A percentile compares a stretch with the other conserved stretches of the same genome.
Evolutionary conservation across 495 filamentous ascomycete species (phyloP).

Genomic region (Neurospora africana): DNA sequence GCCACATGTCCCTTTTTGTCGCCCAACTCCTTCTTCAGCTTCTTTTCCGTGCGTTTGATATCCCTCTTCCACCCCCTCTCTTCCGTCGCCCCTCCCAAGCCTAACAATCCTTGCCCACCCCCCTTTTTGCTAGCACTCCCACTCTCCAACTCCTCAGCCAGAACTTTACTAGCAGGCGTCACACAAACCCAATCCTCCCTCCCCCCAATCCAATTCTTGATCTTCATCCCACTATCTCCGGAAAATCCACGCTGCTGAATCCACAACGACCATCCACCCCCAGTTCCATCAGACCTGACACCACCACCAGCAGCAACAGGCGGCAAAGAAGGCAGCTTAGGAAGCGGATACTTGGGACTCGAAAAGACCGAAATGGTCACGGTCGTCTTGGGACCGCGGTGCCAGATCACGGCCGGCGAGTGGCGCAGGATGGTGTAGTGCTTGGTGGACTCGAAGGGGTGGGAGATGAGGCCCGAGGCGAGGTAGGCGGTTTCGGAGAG

Average conservation of each 20-base stretch:
- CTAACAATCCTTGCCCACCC: neutral
- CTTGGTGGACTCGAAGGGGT: conserved; percentile 52
- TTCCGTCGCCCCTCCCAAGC: neutral
- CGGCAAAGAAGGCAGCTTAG: conserved; percentile 21
- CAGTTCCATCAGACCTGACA: neutral
- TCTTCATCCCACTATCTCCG: conserved; percentile 56
- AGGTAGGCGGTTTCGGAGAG: conserved; percentile 51
- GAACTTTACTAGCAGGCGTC: conserved; percentile 42
- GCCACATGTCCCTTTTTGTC: conserved; percentile 37
- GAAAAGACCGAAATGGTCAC: conserved; percentile 51
- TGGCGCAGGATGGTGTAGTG: conserved; percentile 60
- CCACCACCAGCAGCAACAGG: neutral
- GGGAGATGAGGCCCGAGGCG: conserved; percentile 50
- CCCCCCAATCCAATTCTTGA: conserved; percentile 47
- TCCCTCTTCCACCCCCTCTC: conserved; percentile 60
- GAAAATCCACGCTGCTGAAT: conserved; percentile 56
- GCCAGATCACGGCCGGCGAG: conserved; percentile 51
- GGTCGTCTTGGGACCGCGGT: conserved; percentile 51
- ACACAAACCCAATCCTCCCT: conserved; percentile 54
- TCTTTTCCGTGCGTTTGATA: conserved; percentile 48
- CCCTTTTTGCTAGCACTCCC: conserved; percentile 16
- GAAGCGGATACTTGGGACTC: conserved; percentile 40
- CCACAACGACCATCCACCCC: conserved; percentile 43
- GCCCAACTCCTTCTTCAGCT: conserved; percentile 29
- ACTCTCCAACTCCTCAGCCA: conserved; percentile 33